Percentiles rank a stretch among this genome's conserved stretches.
Evolutionary conservation across 1,139 yeast species (phyloP).

Genomic region (Candida buenavistaensis): DNA sequence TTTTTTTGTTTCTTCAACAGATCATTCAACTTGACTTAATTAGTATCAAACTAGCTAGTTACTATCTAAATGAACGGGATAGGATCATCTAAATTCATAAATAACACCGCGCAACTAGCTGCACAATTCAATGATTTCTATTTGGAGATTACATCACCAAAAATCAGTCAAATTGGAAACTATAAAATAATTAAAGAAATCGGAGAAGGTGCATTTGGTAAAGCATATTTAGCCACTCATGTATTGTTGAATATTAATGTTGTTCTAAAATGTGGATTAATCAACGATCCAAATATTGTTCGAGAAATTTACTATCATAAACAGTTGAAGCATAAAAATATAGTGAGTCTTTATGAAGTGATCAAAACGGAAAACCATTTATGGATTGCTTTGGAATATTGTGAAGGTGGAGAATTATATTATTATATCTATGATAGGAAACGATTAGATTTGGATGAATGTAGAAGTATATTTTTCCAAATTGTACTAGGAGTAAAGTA

Average conservation of each 20-base stretch:
- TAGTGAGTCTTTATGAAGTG: slow-evolving; percentile 83
- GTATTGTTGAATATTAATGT: slow-evolving; percentile 70
- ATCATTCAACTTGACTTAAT: neutral
- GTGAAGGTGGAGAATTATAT: slow-evolving; percentile 85
- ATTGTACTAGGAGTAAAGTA: slow-evolving; percentile 80
- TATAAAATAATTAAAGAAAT: slow-evolving; percentile 69
- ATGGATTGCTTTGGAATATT: slow-evolving; percentile 89
- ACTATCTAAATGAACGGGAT: slow-evolving; percentile 5
- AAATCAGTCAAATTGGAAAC: slow-evolving; percentile 69
- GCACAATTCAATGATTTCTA: slow-evolving; percentile 66
- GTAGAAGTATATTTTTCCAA: slow-evolving; percentile 69
- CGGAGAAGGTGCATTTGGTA: slow-evolving; percentile 92
- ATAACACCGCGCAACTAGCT: slow-evolving; percentile 49
- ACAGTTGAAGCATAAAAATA: slow-evolving; percentile 80
- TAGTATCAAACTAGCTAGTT: neutral
- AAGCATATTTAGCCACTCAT: slow-evolving; percentile 83
- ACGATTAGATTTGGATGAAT: slow-evolving; percentile 54
- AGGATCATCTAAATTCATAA: slow-evolving; percentile 12
- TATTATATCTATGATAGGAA: slow-evolving; percentile 64
- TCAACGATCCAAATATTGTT: slow-evolving; percentile 84
- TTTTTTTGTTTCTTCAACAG: neutral
- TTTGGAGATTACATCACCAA: slow-evolving; percentile 51
- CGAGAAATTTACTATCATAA: slow-evolving; percentile 89
- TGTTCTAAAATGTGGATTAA: slow-evolving; percentile 83
- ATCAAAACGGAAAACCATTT: slow-evolving; percentile 76